Percentiles rank a stretch among this genome's conserved stretches.
These are phyloP conservation scores for Ilyonectria mors-panacis DNA, from an alignment of 2,329 filamentous ascomycete species.

Conservation along the genomic window DNA sequence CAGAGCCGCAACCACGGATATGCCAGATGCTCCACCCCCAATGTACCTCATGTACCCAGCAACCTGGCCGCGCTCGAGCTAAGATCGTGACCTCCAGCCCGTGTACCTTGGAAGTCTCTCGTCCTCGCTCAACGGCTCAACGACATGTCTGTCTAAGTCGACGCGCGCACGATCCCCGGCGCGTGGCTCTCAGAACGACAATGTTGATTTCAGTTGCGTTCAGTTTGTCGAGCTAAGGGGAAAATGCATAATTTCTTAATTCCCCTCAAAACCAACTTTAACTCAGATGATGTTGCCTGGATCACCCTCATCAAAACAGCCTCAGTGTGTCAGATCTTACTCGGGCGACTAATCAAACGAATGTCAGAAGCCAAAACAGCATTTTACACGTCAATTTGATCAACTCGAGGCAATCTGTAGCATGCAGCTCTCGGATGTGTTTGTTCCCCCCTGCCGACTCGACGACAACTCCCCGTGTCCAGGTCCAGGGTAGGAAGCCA, in stretches of 20 bases:
- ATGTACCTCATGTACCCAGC: slow-evolving; percentile 49
- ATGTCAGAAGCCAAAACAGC: background rate
- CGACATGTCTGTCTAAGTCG: slow-evolving; percentile 19
- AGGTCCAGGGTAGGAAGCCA: slow-evolving; percentile 23
- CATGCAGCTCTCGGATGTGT: background rate
- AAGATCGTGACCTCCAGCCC: slow-evolving; percentile 48
- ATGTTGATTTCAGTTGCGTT: background rate
- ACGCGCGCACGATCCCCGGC: slow-evolving; percentile 2
- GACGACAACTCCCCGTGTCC: background rate
- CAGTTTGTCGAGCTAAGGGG: background rate
- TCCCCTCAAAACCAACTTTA: background rate
- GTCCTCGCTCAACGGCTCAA: slow-evolving; percentile 37
- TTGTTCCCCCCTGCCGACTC: background rate
- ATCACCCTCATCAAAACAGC: background rate
- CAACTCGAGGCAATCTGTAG: background rate
- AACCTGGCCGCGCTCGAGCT: slow-evolving; percentile 47
- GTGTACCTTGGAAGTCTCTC: slow-evolving; percentile 48
- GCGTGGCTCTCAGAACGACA: slow-evolving; percentile 1
- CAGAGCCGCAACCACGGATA: slow-evolving; percentile 49
- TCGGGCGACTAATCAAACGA: background rate
- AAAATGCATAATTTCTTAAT: background rate
- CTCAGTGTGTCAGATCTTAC: background rate
- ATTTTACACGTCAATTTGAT: too few species aligned
- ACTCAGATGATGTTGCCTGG: background rate
- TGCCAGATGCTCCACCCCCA: slow-evolving; percentile 47